phyloP scores from a whole-genome alignment of 2,329 filamentous ascomycete species.

The Didymella pinodella region DNA sequence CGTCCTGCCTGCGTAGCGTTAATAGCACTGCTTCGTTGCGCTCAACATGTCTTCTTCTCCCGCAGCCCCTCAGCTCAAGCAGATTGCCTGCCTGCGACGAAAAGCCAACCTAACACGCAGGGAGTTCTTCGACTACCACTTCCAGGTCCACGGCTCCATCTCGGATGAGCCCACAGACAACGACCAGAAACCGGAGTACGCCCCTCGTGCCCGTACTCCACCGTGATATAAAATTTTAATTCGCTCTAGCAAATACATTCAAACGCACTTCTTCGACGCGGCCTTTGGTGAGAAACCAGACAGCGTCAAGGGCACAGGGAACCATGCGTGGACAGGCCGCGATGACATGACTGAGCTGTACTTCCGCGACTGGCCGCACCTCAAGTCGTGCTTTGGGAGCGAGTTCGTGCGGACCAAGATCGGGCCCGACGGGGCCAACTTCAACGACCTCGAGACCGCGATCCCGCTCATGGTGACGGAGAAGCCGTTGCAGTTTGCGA shows the following conservation, averaged over 20 bases:
- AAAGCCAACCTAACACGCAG: slow-evolving; percentile 10
- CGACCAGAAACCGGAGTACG: slow-evolving; percentile 3
- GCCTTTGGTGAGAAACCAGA: background rate
- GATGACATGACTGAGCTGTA: background rate
- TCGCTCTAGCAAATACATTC: background rate
- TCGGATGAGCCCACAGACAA: background rate
- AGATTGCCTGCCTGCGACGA: slow-evolving; percentile 6
- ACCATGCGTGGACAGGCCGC: background rate
- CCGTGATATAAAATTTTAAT: background rate
- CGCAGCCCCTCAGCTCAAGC: slow-evolving; percentile 5
- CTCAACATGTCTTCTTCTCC: background rate
- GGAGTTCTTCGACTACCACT: slow-evolving; percentile 15
- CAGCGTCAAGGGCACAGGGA: background rate
- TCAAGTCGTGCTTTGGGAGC: background rate
- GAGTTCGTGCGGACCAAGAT: background rate
- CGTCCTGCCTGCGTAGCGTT: too few species aligned
- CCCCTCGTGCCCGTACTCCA: background rate
- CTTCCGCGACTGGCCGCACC: background rate
- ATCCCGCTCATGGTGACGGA: background rate
- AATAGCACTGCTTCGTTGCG: too few species aligned
- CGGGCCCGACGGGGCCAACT: background rate
- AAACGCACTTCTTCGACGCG: background rate
- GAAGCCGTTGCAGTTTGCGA: background rate
- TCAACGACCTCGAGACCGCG: background rate
- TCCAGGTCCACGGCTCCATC: slow-evolving; percentile 3